Base-by-base conservation (phyloP, 805 yeast genomes). In the Ogataea pilisensis region DNA sequence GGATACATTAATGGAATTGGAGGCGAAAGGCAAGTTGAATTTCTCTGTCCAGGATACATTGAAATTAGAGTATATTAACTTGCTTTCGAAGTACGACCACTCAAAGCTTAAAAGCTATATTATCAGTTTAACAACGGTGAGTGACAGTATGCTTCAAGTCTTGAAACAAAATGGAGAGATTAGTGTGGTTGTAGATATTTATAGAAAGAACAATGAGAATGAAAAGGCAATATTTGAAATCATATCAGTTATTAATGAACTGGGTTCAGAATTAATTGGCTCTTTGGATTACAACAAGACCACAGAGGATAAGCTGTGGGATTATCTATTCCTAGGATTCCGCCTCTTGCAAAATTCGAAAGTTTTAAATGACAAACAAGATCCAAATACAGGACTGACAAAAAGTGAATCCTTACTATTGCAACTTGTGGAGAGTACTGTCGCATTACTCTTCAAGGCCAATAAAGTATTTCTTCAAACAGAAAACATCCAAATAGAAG, bases 351-450 rank as follows among this genome's bases (percentile, higher is more conserved):
- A 54, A 47, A 51, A 27, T 5, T 8, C 37, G 19, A 36, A 46
- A 40, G 46, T 51, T 3, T 18, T 39, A 42, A n/a, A 57, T 50
- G 13, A 32, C 18, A 43, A 33, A 0, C 47, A 57, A 1, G 43
- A 43, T 2, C 30, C 38, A 22, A 11, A 8, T 4, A 17, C 33
- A 8, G 50, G 42, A 7, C 40, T 67, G 8, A 57, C 64, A 2
- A 31, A 42, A 18, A 61, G 63, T 33, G 73, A 69, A 42, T 44
- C 50, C 9, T 49, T 73, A 48, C 64, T 78, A 64, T 47, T 72
- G 9, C 46, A 55, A 5, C 48, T 75, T 5, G 55, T 73, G 8
- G 70, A 68, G 30, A 54, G 66, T 2, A 51, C 70, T 1, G 72
- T 73, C 4, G 54, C 51, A 3, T 39, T 65, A 7, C 58, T 66